A percentile compares a stretch with the other conserved stretches of the same genome.
phyloP scores from a whole-genome alignment of 2,329 filamentous ascomycete species.

The Fusarium sp. region DNA sequence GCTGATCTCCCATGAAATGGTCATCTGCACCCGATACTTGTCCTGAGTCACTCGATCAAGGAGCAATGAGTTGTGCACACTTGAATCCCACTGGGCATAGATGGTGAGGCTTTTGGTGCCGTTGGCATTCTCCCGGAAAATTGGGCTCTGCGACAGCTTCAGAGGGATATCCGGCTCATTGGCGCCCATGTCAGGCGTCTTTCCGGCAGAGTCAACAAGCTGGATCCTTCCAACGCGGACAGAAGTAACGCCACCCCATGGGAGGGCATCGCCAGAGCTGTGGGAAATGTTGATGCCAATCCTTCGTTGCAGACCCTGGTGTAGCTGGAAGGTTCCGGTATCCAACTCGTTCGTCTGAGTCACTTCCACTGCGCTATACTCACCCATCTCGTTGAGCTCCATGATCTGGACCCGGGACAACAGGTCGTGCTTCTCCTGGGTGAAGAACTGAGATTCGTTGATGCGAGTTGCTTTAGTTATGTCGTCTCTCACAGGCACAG shows the following conservation, averaged over 20 bases:
- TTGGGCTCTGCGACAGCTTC: conserved; percentile 81
- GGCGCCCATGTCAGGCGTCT: conserved; percentile 81
- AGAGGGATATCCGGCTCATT: conserved; percentile 80
- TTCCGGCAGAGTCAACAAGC: conserved; percentile 86
- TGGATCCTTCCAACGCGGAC: conserved; percentile 85
- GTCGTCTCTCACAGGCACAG: conserved; percentile 66
- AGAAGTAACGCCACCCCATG: conserved; percentile 85
- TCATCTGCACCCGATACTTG: conserved; percentile 90
- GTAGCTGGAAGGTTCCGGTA: conserved; percentile 91
- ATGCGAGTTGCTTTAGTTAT: conserved; percentile 74
- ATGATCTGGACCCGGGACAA: conserved; percentile 89
- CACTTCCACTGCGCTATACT: conserved; percentile 93
- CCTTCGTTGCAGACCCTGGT: conserved; percentile 91
- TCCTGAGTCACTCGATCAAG: conserved; percentile 95
- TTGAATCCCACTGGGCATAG: conserved; percentile 96
- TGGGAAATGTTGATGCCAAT: conserved; percentile 91
- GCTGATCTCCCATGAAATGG: conserved; percentile 85
- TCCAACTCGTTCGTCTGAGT: conserved; percentile 87
- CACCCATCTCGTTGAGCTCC: conserved; percentile 90
- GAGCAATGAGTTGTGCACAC: conserved; percentile 88
- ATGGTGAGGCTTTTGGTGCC: conserved; percentile 89
- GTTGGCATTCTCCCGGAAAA: conserved; percentile 87
- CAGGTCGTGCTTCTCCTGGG: conserved; percentile 93
- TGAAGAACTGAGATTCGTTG: conserved; percentile 91
- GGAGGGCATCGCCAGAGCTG: conserved; percentile 86